Conservation (phyloP, 805 yeast species). For the Jamesozyma lodderae region DNA sequence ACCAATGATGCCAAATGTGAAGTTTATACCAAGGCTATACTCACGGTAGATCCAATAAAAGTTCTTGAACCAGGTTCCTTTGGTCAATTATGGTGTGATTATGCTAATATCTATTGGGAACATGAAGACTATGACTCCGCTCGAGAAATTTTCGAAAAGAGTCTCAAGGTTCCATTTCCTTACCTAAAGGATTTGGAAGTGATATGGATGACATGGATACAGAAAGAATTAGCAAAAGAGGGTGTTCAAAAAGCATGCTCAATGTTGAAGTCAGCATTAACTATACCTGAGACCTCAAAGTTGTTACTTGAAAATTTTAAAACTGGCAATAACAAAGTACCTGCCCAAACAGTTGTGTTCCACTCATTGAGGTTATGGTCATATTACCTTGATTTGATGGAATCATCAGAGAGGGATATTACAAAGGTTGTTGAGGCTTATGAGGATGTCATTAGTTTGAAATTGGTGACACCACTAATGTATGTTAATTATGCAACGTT, state of each 20-base stretch:
- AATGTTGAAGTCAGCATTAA: slow-evolving; percentile 36
- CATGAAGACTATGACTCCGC: slow-evolving; percentile 51
- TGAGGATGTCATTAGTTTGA: slow-evolving; percentile 46
- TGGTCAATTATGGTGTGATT: slow-evolving; percentile 58
- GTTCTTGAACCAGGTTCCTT: slow-evolving; percentile 35
- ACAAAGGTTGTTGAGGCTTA: slow-evolving; percentile 34
- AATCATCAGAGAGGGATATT: slow-evolving; percentile 27
- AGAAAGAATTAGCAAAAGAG: slow-evolving; percentile 48
- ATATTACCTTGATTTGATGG: slow-evolving; percentile 61
- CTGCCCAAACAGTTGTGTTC: slow-evolving; percentile 52
- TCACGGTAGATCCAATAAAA: slow-evolving; percentile 52
- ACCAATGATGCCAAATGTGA: slow-evolving; percentile 32
- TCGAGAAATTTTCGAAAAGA: slow-evolving; percentile 50
- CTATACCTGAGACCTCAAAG: slow-evolving; percentile 31
- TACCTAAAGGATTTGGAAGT: slow-evolving; percentile 55
- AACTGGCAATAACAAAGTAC: slow-evolving; percentile 16
- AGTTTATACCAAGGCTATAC: slow-evolving; percentile 58
- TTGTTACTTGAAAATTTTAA: slow-evolving; percentile 15
- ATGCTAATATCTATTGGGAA: slow-evolving; percentile 55
- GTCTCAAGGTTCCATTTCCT: slow-evolving; percentile 61
- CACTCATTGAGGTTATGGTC: slow-evolving; percentile 63
- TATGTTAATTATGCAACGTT: slow-evolving; percentile 60
- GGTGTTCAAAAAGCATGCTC: slow-evolving; percentile 38
- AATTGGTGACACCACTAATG: slow-evolving; percentile 59
- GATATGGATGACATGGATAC: slow-evolving; percentile 71